Percentiles rank a stretch among this genome's conserved stretches.
Conservation (phyloP, 352 stramenopile species). For the Phytophthora colocasiae region DNA sequence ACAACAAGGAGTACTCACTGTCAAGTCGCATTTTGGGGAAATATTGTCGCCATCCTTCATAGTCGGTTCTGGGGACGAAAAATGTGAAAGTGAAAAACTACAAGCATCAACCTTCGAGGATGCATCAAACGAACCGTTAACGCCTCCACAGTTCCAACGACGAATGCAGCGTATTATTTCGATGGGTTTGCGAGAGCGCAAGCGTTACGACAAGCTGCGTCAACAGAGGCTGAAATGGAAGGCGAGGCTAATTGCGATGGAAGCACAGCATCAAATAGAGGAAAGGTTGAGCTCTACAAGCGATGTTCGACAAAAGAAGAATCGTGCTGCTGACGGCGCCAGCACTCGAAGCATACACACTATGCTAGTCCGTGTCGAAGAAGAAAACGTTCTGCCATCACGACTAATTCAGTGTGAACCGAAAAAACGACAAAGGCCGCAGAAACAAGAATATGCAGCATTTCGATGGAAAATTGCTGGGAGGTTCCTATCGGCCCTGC, state of each 20-base stretch:
- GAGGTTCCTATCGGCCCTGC: conserved; percentile 19
- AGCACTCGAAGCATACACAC: conserved; percentile 16
- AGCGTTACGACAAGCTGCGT: conserved; percentile 24
- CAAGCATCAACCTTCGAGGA: not conserved
- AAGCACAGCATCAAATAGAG: conserved; percentile 50
- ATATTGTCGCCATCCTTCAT: conserved; percentile 46
- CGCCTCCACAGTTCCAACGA: conserved; percentile 13
- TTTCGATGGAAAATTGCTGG: conserved; percentile 29
- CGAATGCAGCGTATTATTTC: conserved; percentile 33
- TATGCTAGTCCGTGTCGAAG: conserved; percentile 27
- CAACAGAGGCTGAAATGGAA: conserved; percentile 52
- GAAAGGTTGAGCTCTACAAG: conserved; percentile 11
- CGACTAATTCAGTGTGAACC: conserved; percentile 38
- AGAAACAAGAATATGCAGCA: conserved; percentile 31
- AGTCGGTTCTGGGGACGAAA: conserved; percentile 1
- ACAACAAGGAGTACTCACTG: conserved; percentile 32
- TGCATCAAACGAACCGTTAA: not conserved
- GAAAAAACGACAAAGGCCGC: conserved; percentile 33
- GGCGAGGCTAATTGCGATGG: conserved; percentile 66
- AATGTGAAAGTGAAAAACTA: not conserved
- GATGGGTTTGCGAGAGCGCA: conserved; percentile 35
- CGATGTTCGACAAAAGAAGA: not conserved
- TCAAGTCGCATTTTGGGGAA: conserved; percentile 61
- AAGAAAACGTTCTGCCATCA: conserved; percentile 43
- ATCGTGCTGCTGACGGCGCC: not conserved